Base-by-base conservation (phyloP, 352 stramenopile species). In the Globisporangium canariense region DNA sequence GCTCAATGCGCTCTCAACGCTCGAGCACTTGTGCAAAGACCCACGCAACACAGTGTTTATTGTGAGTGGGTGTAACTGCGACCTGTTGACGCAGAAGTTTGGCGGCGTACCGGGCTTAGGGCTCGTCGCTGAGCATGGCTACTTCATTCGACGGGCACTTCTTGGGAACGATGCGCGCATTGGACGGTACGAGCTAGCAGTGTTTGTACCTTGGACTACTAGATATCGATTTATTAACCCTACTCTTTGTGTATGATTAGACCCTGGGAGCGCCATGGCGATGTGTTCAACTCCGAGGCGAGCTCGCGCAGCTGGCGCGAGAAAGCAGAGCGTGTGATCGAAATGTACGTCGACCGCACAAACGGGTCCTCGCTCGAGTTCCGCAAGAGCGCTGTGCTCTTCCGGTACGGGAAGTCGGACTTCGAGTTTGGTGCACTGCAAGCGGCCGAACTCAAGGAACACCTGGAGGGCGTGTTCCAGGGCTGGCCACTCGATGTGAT, bases 331-430 rank as follows among this genome's bases (percentile, higher is more conserved):
- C 88, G 85, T 40, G 94, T 99, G 45, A 99, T 99, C 78, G 81
- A 99, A 73, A 83, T 99, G 5, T 99, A 99, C 72, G 94, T 98
- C 25, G 95, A 98, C 68, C 85, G 97, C 41, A 99, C 98, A 2
- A 98, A 99, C 70, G 97, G 98, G 14, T 98, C 97, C 10, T 98
- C 98, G 53, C 84, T 99, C 32, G 98, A 99, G 81, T 78, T 97
- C 50, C 99, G 98, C 14, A 96, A 97, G 66, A 99, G 97, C 66
- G 98, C 98, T 9, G 85, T 99, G 32, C 76, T 99, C 1, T 99
- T 98, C 78, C 97, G 99, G 50, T 99, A 98, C 65, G 91, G 94
- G 62, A 98, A 99, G 71, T 97, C 97, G 6, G 97, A 99, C 75
- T 97, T 97, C 52, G 97, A 99, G 71, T 99, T 99, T 78, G 98